Base-by-base conservation (phyloP, 805 yeast species). In the Wickerhamomyces alni region DNA sequence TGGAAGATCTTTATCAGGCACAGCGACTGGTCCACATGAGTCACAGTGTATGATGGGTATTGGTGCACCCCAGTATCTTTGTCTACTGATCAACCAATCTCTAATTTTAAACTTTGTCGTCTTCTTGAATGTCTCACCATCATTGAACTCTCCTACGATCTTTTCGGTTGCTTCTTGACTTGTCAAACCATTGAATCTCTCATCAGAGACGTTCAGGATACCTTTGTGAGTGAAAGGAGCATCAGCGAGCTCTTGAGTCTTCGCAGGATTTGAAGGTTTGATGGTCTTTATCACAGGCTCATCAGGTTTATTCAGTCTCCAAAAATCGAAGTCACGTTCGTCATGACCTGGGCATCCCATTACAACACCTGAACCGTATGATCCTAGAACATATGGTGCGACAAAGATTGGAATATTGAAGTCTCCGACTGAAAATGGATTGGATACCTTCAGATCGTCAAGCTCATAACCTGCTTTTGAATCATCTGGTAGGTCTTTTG, bases 311-410 rank as follows among this genome's bases (percentile, higher is more conserved):
- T 85, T 85, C 33, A 63, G 54, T 3, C 56, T 50, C 96, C 97
- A 91, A 55, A 93, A 91, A 8, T 70, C 85, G 50, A 57, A 76
- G 55, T 93, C 99, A 44, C 98, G 72, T 33, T 68, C 66, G 59
- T 93, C 98, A 59, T 89, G 97, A 0, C 84, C 96, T 2, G 99
- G 99, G 52, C 94, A 87, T 2, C 99, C 99, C 98, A 93, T 91
- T 0, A 91, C 98, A 1, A 96, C 95, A 30, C 96, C 96, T 41
- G 77, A 77, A 1, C 97, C 97, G 55, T 91, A 91, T 4, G 74
- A 65, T 4, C 84, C 79, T 27, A 91, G 57, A 1, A 91, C 98
- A 59, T 89, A 93, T 0, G 96, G 95, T 0, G 98, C 96, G 2
- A 74, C 89, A 64, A 75, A 93, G 0, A 91, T 77, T 0, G 97